Evolutionary conservation across 2,329 filamentous ascomycete genomes (phyloP).

Genomic region (Aurifilum marmelostoma): DNA sequence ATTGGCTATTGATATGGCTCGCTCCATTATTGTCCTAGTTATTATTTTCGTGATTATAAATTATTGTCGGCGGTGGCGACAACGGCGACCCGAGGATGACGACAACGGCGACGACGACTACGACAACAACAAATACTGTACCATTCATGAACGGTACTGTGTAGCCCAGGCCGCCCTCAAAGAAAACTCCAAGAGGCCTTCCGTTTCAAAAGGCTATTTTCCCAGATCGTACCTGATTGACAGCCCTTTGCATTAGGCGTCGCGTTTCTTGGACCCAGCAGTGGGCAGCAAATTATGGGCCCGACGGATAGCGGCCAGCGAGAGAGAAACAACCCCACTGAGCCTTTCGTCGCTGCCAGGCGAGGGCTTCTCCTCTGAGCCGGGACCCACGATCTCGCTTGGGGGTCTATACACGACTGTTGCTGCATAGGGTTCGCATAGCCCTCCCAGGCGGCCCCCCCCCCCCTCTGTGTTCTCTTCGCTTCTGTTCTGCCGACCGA

Average conservation of each 20-base stretch:
- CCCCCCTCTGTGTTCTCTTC: not conserved
- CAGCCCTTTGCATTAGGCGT: slow-evolving; percentile 6
- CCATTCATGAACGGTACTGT: too few species aligned
- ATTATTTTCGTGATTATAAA: too few species aligned
- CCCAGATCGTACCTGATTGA: slow-evolving; percentile 23
- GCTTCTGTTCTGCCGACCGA: not conserved
- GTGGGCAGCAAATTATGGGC: slow-evolving; percentile 8
- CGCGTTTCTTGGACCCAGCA: slow-evolving; percentile 10
- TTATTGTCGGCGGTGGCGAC: too few species aligned
- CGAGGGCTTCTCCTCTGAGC: not conserved
- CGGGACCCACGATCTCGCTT: slow-evolving; percentile 21
- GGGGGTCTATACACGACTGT: slow-evolving; percentile 2
- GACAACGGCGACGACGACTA: too few species aligned
- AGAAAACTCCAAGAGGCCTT: too few species aligned
- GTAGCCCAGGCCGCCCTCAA: not conserved
- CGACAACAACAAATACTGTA: not conserved
- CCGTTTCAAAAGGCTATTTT: slow-evolving; percentile 13
- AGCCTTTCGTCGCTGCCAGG: not conserved
- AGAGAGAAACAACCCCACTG: not conserved
- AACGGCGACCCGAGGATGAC: not conserved
- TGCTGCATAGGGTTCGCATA: not conserved
- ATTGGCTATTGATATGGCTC: not conserved
- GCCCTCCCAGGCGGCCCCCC: too few species aligned
- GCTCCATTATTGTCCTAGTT: not conserved
- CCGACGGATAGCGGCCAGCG: slow-evolving; percentile 10